These are phyloP conservation scores for Hygrocybe punicea DNA, from an alignment of 768 basidiomycete genomes.

Conservation along the genomic window DNA sequence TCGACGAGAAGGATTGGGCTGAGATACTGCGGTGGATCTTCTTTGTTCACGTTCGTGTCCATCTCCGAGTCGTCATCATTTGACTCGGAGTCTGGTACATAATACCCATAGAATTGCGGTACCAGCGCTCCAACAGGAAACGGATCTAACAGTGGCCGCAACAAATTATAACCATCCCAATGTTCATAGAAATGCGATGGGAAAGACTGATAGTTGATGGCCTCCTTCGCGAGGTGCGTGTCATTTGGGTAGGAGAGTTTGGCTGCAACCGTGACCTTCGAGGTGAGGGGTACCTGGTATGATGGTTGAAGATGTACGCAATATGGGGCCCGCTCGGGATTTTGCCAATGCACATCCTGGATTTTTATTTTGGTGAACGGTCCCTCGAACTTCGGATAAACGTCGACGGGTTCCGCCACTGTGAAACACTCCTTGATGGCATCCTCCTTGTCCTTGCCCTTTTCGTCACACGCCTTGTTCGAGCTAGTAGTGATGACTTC, in stretches of 20 bases:
- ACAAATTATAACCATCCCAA: slow-evolving; percentile 48
- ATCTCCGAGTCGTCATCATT: no score
- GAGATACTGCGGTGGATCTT: slow-evolving; percentile 10
- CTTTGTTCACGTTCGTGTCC: slow-evolving; percentile 13
- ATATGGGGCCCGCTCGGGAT: slow-evolving; percentile 26
- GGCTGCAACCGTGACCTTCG: slow-evolving; percentile 33
- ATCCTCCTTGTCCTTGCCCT: not conserved
- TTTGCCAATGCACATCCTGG: slow-evolving; percentile 32
- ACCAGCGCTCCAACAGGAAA: slow-evolving; percentile 50
- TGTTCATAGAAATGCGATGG: slow-evolving; percentile 46
- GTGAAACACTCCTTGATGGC: not conserved
- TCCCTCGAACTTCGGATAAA: slow-evolving; percentile 8
- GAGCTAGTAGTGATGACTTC: no score
- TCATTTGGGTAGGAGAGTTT: slow-evolving; percentile 32
- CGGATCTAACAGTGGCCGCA: slow-evolving; percentile 41
- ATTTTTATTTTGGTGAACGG: slow-evolving; percentile 22
- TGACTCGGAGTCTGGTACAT: slow-evolving; percentile 30
- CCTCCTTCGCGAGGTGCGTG: slow-evolving; percentile 36
- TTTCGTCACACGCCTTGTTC: no score
- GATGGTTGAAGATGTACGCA: slow-evolving; percentile 27
- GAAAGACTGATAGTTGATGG: slow-evolving; percentile 44
- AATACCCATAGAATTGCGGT: slow-evolving; percentile 66
- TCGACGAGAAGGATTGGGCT: slow-evolving; percentile 46
- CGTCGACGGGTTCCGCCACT: no score
- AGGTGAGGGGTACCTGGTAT: slow-evolving; percentile 29